Base-by-base conservation (phyloP, 108 stramenopile genomes). In the Nitzschia inconspicua region DNA sequence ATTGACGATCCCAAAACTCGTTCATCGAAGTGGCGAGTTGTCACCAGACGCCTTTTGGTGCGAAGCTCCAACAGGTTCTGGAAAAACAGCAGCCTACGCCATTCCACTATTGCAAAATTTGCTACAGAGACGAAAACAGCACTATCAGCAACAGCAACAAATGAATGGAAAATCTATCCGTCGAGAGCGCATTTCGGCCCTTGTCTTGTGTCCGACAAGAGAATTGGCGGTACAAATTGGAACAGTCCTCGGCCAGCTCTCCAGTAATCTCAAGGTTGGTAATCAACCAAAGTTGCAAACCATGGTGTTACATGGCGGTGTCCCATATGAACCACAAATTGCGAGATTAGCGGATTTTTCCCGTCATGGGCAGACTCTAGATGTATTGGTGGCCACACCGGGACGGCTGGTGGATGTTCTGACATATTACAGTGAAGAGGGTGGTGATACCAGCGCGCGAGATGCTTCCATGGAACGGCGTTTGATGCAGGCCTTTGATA, bases 301-400 rank as follows among this genome's bases (percentile, higher is more conserved):
- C 5, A 61, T 78, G 55, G 70, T 72, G 19, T 29, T 88, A 16
- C 56, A 78, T 57, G 89, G 89, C 20, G 89, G 89, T 8, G 73
- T 80, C 7, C 78, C 82, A 0, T 26, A 82, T 22, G 69, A 84
- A 44, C 68, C 84, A 11, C 86, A 85, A 51, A 67, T 84, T 26
- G 35, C 62, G 1, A 49, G 51, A 41, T 65, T 90, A n/a, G 78
- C 85, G 27, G 71, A 64, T 37, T 47, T 41, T 22, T 47, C 66
- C 37, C 62, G 51, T 14, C 19, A 60, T 9, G 67, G 68, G 22
- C 47, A 49, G 10, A 65, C 40, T 46, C 57, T 85, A n/a, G 96
- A 97, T 46, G 55, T 98, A 11, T 47, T 99, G 18, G 93, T 99
- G 19, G 98, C 97, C 1, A 99, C 98, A 18, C 98, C 98, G 1